Conservation (phyloP, 768 basidiomycete species). For the Tricholoma hemisulphureum region DNA sequence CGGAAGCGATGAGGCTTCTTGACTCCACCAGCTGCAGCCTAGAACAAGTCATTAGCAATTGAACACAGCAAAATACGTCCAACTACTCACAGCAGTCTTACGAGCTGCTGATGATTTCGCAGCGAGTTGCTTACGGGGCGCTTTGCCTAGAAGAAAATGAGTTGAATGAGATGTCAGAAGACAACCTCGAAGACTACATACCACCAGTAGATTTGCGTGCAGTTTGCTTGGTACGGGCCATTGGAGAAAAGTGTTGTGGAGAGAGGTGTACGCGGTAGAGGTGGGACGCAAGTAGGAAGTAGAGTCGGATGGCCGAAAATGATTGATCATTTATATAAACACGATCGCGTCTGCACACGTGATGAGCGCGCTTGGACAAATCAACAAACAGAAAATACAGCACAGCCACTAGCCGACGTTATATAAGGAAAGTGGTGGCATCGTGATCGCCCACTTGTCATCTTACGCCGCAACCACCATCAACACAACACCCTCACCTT, state of each 20-base stretch:
- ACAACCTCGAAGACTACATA: conserved; percentile 26
- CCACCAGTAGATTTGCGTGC: conserved; percentile 86
- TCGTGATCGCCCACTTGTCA: conserved; percentile 3
- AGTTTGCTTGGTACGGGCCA: conserved; percentile 84
- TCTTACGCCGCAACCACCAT: conserved; percentile 26
- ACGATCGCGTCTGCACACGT: conserved; percentile 36
- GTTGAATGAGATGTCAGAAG: conserved; percentile 48
- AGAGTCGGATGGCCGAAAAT: not conserved
- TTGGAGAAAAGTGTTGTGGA: conserved; percentile 30
- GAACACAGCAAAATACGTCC: conserved; percentile 1
- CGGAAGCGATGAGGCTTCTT: conserved; percentile 89
- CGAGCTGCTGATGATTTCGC: conserved; percentile 62
- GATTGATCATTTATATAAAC: conserved; percentile 25
- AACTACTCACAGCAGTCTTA: conserved; percentile 58
- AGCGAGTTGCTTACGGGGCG: conserved; percentile 71
- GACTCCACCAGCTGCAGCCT: conserved; percentile 76
- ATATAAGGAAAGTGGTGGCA: conserved; percentile 38
- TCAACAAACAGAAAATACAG: conserved; percentile 45
- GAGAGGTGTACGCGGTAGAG: conserved; percentile 4
- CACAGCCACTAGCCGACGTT: conserved; percentile 46
- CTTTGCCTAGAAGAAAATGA: conserved; percentile 40
- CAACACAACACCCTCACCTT: conserved; percentile 10
- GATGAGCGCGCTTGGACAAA: conserved; percentile 29
- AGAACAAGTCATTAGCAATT: conserved; percentile 2
- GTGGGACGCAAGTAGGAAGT: conserved; percentile 12